phyloP scores from a whole-genome alignment of 148 eudicot species.

The Suaeda aralocaspica region DNA sequence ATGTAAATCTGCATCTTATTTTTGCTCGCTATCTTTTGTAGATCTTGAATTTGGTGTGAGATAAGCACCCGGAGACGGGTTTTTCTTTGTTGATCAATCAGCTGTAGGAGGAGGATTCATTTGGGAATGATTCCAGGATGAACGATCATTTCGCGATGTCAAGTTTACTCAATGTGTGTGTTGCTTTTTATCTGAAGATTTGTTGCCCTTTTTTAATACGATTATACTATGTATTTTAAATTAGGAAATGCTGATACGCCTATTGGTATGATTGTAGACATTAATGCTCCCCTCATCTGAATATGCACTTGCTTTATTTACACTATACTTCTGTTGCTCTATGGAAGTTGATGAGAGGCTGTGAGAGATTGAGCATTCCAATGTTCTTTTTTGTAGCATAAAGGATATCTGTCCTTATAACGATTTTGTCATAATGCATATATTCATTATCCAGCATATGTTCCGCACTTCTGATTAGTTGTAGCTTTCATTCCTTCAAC shows the following conservation, averaged over 20 bases:
- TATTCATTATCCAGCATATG: background rate
- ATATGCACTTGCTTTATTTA: no score
- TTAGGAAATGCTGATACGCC: no score
- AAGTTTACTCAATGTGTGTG: constrained; percentile 26
- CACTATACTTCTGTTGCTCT: background rate
- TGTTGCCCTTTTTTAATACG: no score
- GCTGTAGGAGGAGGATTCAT: constrained; percentile 9
- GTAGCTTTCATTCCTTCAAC: background rate
- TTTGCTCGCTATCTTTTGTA: background rate
- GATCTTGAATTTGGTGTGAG: constrained; percentile 1
- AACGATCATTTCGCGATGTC: constrained; percentile 25
- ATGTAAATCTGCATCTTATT: background rate
- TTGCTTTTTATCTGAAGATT: constrained; percentile 4
- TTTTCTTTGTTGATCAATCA: background rate
- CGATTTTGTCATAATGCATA: background rate
- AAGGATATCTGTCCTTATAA: background rate
- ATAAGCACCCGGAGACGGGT: constrained; percentile 2
- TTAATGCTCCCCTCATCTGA: no score
- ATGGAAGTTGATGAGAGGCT: background rate
- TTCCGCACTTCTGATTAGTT: background rate
- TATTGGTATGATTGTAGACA: no score
- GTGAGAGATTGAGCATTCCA: background rate
- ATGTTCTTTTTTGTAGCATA: background rate
- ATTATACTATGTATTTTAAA: no score
- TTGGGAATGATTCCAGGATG: constrained; percentile 23